Evolutionary conservation across 1,139 yeast species (phyloP).

Genomic region (Lizanozyma gosingica): DNA sequence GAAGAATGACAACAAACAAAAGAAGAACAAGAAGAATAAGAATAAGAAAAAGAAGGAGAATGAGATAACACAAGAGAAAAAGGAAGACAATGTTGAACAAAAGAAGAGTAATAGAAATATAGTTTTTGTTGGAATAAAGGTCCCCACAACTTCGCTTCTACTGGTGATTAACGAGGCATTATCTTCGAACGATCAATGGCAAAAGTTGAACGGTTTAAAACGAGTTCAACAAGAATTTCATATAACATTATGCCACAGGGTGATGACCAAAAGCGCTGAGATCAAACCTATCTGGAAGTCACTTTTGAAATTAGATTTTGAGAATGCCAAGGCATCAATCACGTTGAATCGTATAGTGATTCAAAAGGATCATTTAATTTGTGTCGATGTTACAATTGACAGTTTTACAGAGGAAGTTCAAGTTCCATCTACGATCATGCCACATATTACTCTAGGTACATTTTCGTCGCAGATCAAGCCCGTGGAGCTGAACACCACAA

Average conservation of each 20-base stretch:
- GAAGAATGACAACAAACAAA: constrained; percentile 11
- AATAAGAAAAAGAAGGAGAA: constrained; percentile 6
- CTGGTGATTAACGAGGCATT: constrained; percentile 3
- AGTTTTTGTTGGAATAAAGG: constrained; percentile 17
- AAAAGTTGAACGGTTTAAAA: constrained; percentile 14
- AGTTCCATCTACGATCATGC: constrained; percentile 5
- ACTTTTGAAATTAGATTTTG: constrained; percentile 18
- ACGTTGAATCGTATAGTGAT: constrained; percentile 39
- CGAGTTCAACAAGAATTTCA: constrained; percentile 59
- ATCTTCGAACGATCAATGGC: constrained; percentile 19
- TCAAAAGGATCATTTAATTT: constrained; percentile 40
- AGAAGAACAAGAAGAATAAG: constrained; percentile 11
- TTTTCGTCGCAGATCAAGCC: constrained; percentile 39
- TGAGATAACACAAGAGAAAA: constrained; percentile 10
- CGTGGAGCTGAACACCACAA: constrained; percentile 1
- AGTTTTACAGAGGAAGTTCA: constrained; percentile 15
- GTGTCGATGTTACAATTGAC: constrained; percentile 42
- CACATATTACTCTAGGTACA: constrained; percentile 75
- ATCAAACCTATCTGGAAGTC: constrained; percentile 3
- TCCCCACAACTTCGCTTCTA: constrained; percentile 6
- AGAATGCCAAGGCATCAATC: constrained; percentile 14
- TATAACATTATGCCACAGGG: constrained; percentile 63
- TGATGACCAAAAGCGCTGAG: constrained; percentile 14
- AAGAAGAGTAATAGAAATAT: constrained; percentile 21
- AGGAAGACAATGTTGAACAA: constrained; percentile 6